Evolutionary conservation across 306 rosid genomes (phyloP).

Genomic region (Cercis canadensis): DNA sequence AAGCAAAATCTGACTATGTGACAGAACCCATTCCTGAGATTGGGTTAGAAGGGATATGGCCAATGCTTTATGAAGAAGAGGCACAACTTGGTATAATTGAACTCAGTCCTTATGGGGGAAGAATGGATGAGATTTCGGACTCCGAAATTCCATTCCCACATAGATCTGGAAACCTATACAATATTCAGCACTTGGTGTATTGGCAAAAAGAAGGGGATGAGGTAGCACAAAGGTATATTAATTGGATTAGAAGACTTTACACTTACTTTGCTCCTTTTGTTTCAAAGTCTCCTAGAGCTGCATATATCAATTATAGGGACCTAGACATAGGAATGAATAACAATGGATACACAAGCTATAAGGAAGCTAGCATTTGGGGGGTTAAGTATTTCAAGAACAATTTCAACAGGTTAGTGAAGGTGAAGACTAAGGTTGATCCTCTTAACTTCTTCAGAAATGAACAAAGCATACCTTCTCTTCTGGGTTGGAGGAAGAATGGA

Average conservation of each 20-base stretch:
- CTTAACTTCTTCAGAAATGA: conserved; percentile 38
- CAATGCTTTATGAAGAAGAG: no score
- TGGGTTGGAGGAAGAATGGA: neutral
- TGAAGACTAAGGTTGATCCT: conserved; percentile 42
- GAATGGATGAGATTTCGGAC: conserved; percentile 42
- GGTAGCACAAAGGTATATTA: neutral
- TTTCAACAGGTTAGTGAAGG: conserved; percentile 30
- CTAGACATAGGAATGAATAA: conserved; percentile 33
- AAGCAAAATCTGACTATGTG: conserved; percentile 48
- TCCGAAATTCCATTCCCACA: conserved; percentile 43
- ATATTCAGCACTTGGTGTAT: neutral
- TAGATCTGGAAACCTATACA: conserved; percentile 37
- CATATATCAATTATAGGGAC: conserved; percentile 42
- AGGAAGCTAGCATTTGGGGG: conserved; percentile 25
- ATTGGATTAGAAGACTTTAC: conserved; percentile 28
- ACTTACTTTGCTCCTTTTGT: conserved; percentile 34
- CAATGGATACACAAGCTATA: neutral
- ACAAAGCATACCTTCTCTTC: conserved; percentile 37
- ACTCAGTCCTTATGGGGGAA: conserved; percentile 47
- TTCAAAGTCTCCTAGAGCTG: conserved; percentile 37
- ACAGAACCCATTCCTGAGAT: conserved; percentile 26
- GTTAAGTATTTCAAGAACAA: conserved; percentile 38
- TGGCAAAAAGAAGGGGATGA: conserved; percentile 26
- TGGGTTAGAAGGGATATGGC: no score
- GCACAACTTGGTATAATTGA: no score